Evolutionary conservation across 1,139 yeast genomes (phyloP), one percentile per base, ranked within the genome.

Genomic region (Blastobotrys indianensis): DNA sequence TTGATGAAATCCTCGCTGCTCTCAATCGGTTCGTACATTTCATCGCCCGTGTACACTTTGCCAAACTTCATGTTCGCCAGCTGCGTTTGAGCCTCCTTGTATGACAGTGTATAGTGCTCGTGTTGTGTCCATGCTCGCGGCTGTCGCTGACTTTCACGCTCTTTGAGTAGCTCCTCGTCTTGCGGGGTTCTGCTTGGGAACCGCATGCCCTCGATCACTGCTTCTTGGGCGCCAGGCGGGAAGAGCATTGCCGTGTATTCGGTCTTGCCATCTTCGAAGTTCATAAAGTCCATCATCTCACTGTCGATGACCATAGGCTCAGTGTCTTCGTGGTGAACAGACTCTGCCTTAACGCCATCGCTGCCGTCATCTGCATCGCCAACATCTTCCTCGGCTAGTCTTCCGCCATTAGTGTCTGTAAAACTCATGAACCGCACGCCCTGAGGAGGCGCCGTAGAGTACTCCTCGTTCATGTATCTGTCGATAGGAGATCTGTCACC

Each of bases 11-110:
- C 39, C 28, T 44, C 41, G 25, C 25, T 23, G 17, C 48, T 42
- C 28, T 32, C 38, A 9, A 23, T 32, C n/a, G 34, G 12, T 15
- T 20, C 36, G 11, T 31, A 15, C 33, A 33, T 15, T 20, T 15
- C 30, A 10, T 25, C 32, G 9, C 23, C n/a, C 7, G 36, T 38
- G 42, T 41, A 42, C 34, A 35, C 37, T 42, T 51, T 45, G 28
- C 60, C 60, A 47, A 56, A 56, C 35, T 39, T 46, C 45, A 56
- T 32, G 12, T 38, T 44, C 9, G 51, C 37, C 15, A 56, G 46
- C 45, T 48, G 42, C 3, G 48, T 47, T 41, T 54, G 57, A 4
- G 58, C 52, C 10, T 48, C 51, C 12, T 49, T 46, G 30, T 51
- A 52, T 4, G 53, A 42, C 32, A 39, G 38, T 16, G 39, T 25